These are phyloP conservation scores for Phlebopus sp. DNA, from an alignment of 1,284 basidiomycete genomes.

Conservation along the genomic window DNA sequence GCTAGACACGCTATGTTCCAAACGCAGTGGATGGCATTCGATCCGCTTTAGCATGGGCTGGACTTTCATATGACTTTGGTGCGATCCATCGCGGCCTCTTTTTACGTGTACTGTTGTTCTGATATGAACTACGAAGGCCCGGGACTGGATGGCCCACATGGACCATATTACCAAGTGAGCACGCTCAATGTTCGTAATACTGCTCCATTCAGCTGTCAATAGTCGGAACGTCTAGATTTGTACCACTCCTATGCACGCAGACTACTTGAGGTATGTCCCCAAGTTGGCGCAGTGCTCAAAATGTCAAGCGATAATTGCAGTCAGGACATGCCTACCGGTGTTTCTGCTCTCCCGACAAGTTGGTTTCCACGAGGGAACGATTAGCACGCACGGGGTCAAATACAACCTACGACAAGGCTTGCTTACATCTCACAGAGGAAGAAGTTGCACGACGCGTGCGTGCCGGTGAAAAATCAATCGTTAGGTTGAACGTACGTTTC, in stretches of 20 bases:
- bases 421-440: slow-evolving; percentile 81
- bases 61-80: slow-evolving; percentile 91
- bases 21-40: slow-evolving; percentile 83
- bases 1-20: slow-evolving; percentile 73
- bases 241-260: slow-evolving; percentile 75
- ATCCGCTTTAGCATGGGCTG: slow-evolving; percentile 86
- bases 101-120: not conserved
- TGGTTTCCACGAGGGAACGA: slow-evolving; percentile 64
- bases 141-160: slow-evolving; percentile 67
- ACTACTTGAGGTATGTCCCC: slow-evolving; percentile 67
- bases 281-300: not conserved
- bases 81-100: slow-evolving; percentile 12
- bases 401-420: slow-evolving; percentile 81
- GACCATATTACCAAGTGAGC: slow-evolving; percentile 79
- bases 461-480: slow-evolving; percentile 74
- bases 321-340: slow-evolving; percentile 90
- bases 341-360: slow-evolving; percentile 79
- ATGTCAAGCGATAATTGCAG: slow-evolving; percentile 37
- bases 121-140: slow-evolving; percentile 53
- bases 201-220: slow-evolving; percentile 8
- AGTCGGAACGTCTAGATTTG: slow-evolving; percentile 88
- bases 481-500: slow-evolving; percentile 80
- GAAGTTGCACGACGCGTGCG: slow-evolving; percentile 75
- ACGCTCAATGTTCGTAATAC: not conserved
- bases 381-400: slow-evolving; percentile 71